Conservation (phyloP, 768 basidiomycete genomes). For the Sistotremastrum niveocremeum region DNA sequence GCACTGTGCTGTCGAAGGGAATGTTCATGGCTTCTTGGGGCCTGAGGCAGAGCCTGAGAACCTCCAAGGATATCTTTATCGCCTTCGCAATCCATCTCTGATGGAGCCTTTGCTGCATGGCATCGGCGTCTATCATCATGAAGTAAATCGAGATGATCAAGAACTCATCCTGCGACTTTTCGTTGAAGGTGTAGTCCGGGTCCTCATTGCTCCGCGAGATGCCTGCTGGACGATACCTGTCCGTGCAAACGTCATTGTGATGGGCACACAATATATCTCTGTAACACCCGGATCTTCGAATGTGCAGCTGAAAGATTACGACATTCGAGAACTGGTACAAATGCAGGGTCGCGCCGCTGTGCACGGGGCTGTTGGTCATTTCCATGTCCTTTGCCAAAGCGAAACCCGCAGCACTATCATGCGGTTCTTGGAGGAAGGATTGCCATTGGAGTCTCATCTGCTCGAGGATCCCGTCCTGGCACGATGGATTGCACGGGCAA, state of each 20-base stretch:
- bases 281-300: conserved; percentile 32
- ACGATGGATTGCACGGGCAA: conserved; percentile 26
- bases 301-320: conserved; percentile 69
- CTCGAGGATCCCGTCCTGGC: conserved; percentile 35
- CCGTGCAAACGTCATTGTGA: conserved; percentile 61
- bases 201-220: conserved; percentile 72
- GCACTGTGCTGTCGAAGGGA: conserved; percentile 66
- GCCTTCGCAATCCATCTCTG: conserved; percentile 49
- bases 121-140: conserved; percentile 77
- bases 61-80: conserved; percentile 43
- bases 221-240: conserved; percentile 85
- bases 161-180: conserved; percentile 68
- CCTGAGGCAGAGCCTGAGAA: conserved; percentile 32
- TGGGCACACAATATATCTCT: conserved; percentile 82
- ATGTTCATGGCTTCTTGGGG: conserved; percentile 58
- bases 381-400: conserved; percentile 80
- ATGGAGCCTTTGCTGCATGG: conserved; percentile 71
- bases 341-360: conserved; percentile 88
- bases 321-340: conserved; percentile 63
- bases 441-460: conserved; percentile 79
- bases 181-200: conserved; percentile 62
- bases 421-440: conserved; percentile 76
- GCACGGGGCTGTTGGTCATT: conserved; percentile 39
- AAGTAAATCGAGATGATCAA: conserved; percentile 52
- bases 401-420: conserved; percentile 73